A percentile compares a stretch with the other conserved stretches of the same genome.
Conservation (phyloP, 768 basidiomycete species). For the Phanerochaete sordida region DNA sequence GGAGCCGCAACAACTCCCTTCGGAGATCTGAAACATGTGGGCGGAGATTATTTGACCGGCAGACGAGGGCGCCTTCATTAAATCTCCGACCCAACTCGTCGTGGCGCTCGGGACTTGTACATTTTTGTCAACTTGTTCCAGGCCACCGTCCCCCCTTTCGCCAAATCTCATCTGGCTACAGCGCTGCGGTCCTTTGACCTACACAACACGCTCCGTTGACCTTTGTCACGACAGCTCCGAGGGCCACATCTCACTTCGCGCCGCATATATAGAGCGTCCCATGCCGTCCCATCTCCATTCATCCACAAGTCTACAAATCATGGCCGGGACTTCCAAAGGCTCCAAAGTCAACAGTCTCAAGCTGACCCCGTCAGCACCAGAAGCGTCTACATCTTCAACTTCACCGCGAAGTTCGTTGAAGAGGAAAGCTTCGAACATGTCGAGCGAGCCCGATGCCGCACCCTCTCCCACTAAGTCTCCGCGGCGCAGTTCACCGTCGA, state of each 20-base stretch:
- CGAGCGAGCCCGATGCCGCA: neutral
- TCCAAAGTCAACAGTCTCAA: neutral
- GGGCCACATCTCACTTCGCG: neutral
- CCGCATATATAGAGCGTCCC: neutral
- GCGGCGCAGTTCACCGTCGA: neutral
- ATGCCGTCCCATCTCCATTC: conserved; percentile 2
- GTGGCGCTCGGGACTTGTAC: neutral
- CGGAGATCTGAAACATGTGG: too few species aligned
- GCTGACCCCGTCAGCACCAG: neutral
- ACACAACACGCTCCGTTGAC: neutral
- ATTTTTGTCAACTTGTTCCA: neutral
- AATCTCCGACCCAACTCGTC: neutral
- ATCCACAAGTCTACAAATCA: neutral
- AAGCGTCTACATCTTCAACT: neutral
- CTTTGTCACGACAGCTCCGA: neutral
- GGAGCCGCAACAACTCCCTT: too few species aligned
- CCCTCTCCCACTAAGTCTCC: neutral
- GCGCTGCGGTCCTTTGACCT: neutral
- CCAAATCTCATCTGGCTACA: neutral
- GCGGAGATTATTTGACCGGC: too few species aligned
- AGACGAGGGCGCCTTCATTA: neutral
- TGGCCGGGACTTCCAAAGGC: neutral
- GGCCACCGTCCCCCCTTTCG: neutral
- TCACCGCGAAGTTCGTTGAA: neutral
- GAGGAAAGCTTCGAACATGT: conserved; percentile 1